Evolutionary conservation across 495 filamentous ascomycete species (phyloP), one percentile per base, ranked within the genome.

Genomic region (Polyplosphaeria fusca): DNA sequence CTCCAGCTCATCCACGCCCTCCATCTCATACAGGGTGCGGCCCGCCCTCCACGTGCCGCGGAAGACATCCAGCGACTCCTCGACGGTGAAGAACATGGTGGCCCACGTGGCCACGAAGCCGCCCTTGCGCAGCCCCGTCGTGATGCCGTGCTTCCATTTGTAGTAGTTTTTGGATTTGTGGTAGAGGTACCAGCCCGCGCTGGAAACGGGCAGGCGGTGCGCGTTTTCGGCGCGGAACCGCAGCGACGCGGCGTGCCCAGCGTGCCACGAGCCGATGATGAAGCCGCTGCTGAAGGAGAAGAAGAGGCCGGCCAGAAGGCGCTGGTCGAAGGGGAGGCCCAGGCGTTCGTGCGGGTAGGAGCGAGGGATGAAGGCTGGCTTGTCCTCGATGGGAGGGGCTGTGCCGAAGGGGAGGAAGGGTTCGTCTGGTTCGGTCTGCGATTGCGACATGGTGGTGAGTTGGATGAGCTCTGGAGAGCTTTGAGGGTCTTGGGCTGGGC

Each of bases 161-260:
- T 87, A 80, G 73, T 97, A 96, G 69, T 96, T 96, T 73, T 97
- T 97, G 64, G 82, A 88, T 72, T 96, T 96, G 72, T 97, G 94
- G 68, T 98, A 98, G 24, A 96, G 81, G 68, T 89, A 98, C 93
- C 93, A 98, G 25, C 89, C 93, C 5, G 80, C 80, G 20, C 85
- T 81, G n/a, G 81, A 81, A 4, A 74, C 82, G 19, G 93, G 93
- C 41, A 94, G 82, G 62, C 91, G 84, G 74, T 98, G 93, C 19
- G 93, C 87, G 66, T 98, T 94, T 73, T 98, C 87, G 49, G 93
- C 93, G 47, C 92, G 86, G 72, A 96, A 98, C 44, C 84, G 82
- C 35, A 95, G 77, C 28, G 84, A 83, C 14, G 88, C 82, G 60
- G 75, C 82, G 68, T 82, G 82, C 68, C 83, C 82, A 32, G 88